Evolutionary conservation across 2,329 filamentous ascomycete genomes (phyloP), one percentile per base, ranked within the genome.

Genomic region (Epichloe coenophiala): DNA sequence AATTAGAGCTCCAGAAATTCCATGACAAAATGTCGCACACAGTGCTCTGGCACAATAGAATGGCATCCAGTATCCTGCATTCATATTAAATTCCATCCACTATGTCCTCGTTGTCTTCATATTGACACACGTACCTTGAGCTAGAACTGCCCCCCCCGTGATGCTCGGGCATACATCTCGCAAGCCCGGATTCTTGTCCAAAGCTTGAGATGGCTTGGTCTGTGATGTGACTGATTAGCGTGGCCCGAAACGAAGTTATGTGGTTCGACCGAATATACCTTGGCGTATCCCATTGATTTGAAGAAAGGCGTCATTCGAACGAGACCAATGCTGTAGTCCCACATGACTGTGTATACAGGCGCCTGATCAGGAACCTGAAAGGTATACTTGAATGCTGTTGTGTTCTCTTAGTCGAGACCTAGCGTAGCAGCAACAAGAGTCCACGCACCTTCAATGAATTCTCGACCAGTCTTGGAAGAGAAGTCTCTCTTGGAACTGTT

Each of bases 281-380:
- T 98, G 56, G 84, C 78, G 62, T 91, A 91, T 56, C 84, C 82
- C 63, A 83, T 84, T 57, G 86, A 89, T 66, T 95, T 95, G 76
- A 97, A 97, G 63, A 97, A 87, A 31, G 89, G 86, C 2, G 90
- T 96, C 67, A 95, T 94, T 54, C 91, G 83, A 55, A 97, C 90
- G 33, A 97, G 81, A 8, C 93, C 93, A 54, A 91, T 81, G 59
- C 94, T 91, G 70, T 96, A 96, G 66, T 98, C 93, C 93, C 93
- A 98, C 80, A 96, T 89, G 54, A 97, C 82, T 1, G 78, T 80
- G 64, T 85, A 90, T 48, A 78, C 73, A 55, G 74, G 76, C 2
- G 83, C 76, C 44, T 85, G 78, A 11, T 75, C 80, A 0, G 86
- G 86, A 3, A 84, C 64, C 57, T 74, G 78, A 72, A 94, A 96